Evolutionary conservation across 768 basidiomycete species (phyloP).

Genomic region (Trametes meyenii): DNA sequence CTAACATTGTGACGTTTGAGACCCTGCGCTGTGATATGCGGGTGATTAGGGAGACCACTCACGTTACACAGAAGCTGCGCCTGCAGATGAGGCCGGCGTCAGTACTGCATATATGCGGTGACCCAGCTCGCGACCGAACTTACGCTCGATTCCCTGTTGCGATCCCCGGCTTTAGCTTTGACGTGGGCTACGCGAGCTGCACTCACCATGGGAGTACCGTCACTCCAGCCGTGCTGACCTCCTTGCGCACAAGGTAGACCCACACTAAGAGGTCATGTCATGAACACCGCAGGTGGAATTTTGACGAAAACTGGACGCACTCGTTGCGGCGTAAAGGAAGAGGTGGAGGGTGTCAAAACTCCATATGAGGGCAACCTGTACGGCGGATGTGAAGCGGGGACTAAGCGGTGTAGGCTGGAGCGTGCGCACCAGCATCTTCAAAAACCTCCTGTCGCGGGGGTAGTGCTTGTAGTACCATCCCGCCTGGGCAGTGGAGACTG

Average conservation of each 20-base stretch:
- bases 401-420: neutral
- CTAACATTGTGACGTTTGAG: neutral
- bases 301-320: neutral
- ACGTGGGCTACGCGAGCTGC: neutral
- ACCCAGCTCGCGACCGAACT: neutral
- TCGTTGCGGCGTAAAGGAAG: conserved; percentile 3
- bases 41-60: neutral
- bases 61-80: conserved; percentile 11
- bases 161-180: no score
- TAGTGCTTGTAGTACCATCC: conserved; percentile 20
- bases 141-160: conserved; percentile 15
- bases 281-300: neutral
- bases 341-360: conserved; percentile 10
- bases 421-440: conserved; percentile 7
- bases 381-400: no score
- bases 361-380: conserved; percentile 10
- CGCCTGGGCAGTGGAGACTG: conserved; percentile 11
- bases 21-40: neutral
- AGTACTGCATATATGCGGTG: neutral
- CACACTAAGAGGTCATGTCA: neutral
- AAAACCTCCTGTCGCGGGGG: conserved; percentile 12
- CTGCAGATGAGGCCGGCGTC: neutral
- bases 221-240: neutral
- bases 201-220: conserved; percentile 11
- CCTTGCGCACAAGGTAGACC: conserved; percentile 5